Evolutionary conservation across 2,329 filamentous ascomycete genomes (phyloP).

Genomic region (Elsinoe necatrix): DNA sequence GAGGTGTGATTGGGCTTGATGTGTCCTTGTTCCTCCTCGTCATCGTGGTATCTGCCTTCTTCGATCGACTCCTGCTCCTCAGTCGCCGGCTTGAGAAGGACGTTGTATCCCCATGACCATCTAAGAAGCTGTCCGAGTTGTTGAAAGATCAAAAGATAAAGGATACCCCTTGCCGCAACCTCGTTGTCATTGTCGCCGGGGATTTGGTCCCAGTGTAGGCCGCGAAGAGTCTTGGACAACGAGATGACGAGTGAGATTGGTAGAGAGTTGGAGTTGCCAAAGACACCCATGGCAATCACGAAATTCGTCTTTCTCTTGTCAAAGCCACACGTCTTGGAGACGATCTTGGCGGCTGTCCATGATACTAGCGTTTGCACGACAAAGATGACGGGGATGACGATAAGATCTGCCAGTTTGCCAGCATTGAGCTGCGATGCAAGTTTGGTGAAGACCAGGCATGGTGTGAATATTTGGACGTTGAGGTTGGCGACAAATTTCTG

Average conservation of each 20-base stretch:
- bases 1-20: conserved; percentile 30
- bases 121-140: conserved; percentile 90
- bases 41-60: conserved; percentile 48
- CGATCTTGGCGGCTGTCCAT: conserved; percentile 62
- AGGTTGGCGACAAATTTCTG: conserved; percentile 96
- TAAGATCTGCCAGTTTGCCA: conserved; percentile 80
- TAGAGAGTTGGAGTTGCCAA: conserved; percentile 96
- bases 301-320: conserved; percentile 84
- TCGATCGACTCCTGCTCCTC: conserved; percentile 37
- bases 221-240: conserved; percentile 81
- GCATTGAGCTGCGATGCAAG: conserved; percentile 88
- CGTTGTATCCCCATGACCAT: conserved; percentile 97
- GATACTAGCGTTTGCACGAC: conserved; percentile 79
- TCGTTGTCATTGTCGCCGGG: conserved; percentile 92
- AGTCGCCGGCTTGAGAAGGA: conserved; percentile 78
- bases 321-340: conserved; percentile 72
- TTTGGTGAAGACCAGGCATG: conserved; percentile 95
- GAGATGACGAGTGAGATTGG: conserved; percentile 94
- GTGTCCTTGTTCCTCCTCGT: conserved; percentile 38
- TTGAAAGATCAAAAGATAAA: conserved; percentile 95
- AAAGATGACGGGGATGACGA: conserved; percentile 93
- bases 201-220: conserved; percentile 87
- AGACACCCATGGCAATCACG: conserved; percentile 92
- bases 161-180: conserved; percentile 83
- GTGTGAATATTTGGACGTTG: conserved; percentile 93